These are phyloP conservation scores for Kluyveromyces marxianus DNA, from an alignment of 1,139 yeast genomes.

Conservation along the genomic window DNA sequence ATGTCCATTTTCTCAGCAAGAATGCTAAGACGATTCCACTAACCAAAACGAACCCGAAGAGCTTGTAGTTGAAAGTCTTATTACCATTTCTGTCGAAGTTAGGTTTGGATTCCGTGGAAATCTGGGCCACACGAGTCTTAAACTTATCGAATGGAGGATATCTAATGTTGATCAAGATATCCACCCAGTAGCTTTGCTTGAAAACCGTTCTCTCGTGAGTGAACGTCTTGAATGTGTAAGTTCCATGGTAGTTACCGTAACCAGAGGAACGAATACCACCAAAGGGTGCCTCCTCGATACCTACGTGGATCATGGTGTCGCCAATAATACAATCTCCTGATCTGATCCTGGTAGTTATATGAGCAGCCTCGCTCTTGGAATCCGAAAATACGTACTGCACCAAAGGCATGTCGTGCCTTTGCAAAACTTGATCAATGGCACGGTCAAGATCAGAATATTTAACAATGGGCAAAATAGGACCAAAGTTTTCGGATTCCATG, in stretches of 20 bases:
- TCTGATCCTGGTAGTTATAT: constrained; percentile 47
- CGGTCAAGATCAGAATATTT: constrained; percentile 43
- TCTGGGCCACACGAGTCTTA: constrained; percentile 20
- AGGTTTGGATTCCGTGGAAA: constrained; percentile 19
- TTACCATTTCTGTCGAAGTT: constrained; percentile 21
- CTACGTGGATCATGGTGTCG: constrained; percentile 70
- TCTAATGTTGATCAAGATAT: constrained; percentile 47
- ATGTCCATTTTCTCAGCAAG: neutral
- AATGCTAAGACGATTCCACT: neutral
- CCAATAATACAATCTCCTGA: constrained; percentile 72
- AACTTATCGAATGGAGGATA: constrained; percentile 60
- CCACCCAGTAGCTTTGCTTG: constrained; percentile 63
- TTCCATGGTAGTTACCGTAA: constrained; percentile 74
- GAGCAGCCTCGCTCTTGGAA: constrained; percentile 43
- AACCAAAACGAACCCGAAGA: neutral
- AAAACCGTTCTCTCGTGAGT: constrained; percentile 69
- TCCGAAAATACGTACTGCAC: constrained; percentile 71
- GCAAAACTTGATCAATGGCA: constrained; percentile 43
- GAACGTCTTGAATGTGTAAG: constrained; percentile 61
- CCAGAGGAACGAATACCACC: constrained; percentile 92
- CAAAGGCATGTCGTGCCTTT: constrained; percentile 74
- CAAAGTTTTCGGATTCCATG: constrained; percentile 76
- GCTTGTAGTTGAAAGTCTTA: constrained; percentile 7
- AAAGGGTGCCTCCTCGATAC: constrained; percentile 68
- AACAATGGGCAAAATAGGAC: constrained; percentile 76